These are phyloP conservation scores for Rhodomyrtus psidioides DNA, from an alignment of 441 rosid genomes.

Conservation along the genomic window DNA sequence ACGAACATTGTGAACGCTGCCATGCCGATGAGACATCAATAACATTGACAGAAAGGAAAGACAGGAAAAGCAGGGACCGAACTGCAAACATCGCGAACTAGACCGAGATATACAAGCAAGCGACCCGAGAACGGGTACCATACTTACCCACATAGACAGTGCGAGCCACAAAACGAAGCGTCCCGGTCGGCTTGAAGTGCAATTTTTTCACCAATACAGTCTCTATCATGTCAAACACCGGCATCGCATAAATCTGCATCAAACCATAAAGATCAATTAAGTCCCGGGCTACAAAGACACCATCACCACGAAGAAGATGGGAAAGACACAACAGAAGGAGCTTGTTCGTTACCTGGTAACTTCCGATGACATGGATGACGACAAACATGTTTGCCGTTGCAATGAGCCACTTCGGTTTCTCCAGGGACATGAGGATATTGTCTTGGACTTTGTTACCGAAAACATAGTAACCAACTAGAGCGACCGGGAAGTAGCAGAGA, in stretches of 20 bases:
- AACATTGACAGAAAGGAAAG: no score
- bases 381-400: conserved; percentile 67
- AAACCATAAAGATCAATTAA: no score
- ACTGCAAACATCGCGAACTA: neutral
- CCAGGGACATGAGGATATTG: conserved; percentile 50
- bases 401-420: conserved; percentile 61
- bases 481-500: conserved; percentile 77
- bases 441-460: conserved; percentile 49
- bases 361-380: conserved; percentile 66
- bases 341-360: conserved; percentile 48
- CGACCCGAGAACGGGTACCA: no score
- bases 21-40: neutral
- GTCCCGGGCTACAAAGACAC: no score
- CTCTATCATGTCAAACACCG: conserved; percentile 84
- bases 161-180: conserved; percentile 50
- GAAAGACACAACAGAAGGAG: neutral
- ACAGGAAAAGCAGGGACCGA: neutral
- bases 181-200: conserved; percentile 32
- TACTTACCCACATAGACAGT: conserved; percentile 57
- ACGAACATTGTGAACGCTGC: conserved; percentile 58
- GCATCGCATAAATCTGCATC: conserved; percentile 69
- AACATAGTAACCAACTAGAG: conserved; percentile 55
- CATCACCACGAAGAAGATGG: neutral
- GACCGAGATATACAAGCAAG: neutral
- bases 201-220: conserved; percentile 54